These are phyloP conservation scores for Micractinium conductrix DNA, from an alignment of 139 green algal genomes.

Conservation along the genomic window DNA sequence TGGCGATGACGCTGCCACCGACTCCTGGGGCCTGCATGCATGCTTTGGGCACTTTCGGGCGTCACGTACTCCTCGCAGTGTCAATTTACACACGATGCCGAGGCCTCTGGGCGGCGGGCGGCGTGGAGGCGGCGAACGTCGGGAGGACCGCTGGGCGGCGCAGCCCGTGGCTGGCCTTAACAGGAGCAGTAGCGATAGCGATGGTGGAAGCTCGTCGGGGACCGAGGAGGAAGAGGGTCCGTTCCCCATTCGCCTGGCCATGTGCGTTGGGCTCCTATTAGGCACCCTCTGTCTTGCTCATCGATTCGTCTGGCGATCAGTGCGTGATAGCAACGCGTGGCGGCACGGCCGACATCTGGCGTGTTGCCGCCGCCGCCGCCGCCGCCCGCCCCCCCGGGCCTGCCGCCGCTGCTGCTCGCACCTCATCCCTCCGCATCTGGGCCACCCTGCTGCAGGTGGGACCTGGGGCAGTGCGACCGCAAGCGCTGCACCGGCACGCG, in stretches of 20 bases:
- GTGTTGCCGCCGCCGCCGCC: background rate
- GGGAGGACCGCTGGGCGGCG: background rate
- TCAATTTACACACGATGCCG: background rate
- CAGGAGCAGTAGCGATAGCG: background rate
- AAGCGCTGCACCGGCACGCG: conserved; percentile 81
- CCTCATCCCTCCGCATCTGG: background rate
- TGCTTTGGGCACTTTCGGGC: no score
- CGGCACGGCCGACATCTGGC: no score
- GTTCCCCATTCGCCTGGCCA: conserved; percentile 23
- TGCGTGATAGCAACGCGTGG: no score
- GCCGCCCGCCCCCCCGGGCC: no score
- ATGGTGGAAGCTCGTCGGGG: background rate
- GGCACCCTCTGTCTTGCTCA: fast-evolving
- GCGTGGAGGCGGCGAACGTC: background rate
- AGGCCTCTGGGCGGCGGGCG: background rate
- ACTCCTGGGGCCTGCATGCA: no score
- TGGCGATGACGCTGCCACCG: no score
- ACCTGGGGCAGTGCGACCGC: conserved; percentile 92
- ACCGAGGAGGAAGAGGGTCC: conserved; percentile 26
- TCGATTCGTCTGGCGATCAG: background rate
- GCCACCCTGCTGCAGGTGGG: background rate
- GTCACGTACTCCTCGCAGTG: no score
- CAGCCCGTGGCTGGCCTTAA: background rate
- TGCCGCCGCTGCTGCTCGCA: no score
- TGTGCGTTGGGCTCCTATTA: background rate